Evolutionary conservation across 192 early-diverging fungal genomes (phyloP).

Genomic region (Radiomyces spectabilis): DNA sequence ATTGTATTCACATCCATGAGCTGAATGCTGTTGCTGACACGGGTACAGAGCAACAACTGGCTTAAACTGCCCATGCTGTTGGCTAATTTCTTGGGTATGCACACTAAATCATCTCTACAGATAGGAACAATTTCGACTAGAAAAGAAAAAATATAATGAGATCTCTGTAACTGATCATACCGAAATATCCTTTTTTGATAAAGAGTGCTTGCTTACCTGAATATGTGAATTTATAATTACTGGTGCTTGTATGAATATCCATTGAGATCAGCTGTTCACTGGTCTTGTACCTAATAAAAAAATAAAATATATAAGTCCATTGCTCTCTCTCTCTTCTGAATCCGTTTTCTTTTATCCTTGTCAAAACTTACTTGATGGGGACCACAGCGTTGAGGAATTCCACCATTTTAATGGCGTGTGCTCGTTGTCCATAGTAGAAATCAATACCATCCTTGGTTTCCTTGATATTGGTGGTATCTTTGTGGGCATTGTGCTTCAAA

Average conservation of each 20-base stretch:
- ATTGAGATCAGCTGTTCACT: constrained; percentile 95
- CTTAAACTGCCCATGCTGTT: constrained; percentile 75
- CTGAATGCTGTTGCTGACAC: constrained; percentile 82
- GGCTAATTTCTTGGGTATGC: constrained; percentile 79
- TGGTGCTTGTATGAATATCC: constrained; percentile 85
- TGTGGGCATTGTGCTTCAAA: constrained; percentile 94
- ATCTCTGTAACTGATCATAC: neutral
- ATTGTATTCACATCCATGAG: constrained; percentile 86
- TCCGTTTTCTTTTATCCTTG: neutral
- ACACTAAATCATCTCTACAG: constrained; percentile 94
- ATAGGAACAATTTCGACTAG: constrained; percentile 87
- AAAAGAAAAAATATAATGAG: neutral
- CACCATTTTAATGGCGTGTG: constrained; percentile 91
- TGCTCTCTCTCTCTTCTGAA: neutral
- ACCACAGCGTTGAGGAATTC: constrained; percentile 88
- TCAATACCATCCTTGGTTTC: constrained; percentile 94
- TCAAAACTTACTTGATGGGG: constrained; percentile 52
- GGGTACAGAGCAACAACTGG: constrained; percentile 76
- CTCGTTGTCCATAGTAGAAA: constrained; percentile 87
- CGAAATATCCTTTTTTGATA: neutral
- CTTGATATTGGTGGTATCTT: constrained; percentile 97
- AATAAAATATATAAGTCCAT: neutral
- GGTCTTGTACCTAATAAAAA: constrained; percentile 60
- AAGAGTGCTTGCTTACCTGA: constrained; percentile 34
- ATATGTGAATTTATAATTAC: constrained; percentile 96